Evolutionary conservation across 2,329 filamentous ascomycete genomes (phyloP).

Genomic region (Triangularia setosa): DNA sequence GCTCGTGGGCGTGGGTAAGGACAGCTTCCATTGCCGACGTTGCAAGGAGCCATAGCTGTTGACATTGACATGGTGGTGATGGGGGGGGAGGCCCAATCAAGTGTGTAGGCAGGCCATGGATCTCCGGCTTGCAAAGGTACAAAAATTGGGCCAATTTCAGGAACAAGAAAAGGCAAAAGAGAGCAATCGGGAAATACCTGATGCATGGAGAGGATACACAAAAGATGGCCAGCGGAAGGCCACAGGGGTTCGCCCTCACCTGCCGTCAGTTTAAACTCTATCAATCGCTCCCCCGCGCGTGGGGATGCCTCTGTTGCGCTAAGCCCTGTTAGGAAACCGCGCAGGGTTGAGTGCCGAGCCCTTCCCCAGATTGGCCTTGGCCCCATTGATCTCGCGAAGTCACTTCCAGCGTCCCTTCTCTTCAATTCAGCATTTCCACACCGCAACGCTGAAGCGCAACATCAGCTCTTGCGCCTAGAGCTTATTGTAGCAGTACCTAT

Average conservation of each 20-base stretch:
- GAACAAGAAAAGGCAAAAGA: background rate
- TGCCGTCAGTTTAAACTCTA: constrained; percentile 23
- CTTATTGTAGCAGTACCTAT: constrained; percentile 9
- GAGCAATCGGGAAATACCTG: background rate
- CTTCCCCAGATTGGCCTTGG: background rate
- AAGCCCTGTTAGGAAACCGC: constrained; percentile 20
- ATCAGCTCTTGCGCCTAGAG: background rate
- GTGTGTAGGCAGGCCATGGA: background rate
- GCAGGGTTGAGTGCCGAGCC: constrained; percentile 18
- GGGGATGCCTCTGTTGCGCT: constrained; percentile 2
- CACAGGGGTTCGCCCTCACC: background rate
- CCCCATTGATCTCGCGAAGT: no score
- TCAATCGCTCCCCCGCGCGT: constrained; percentile 2
- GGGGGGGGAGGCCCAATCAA: background rate
- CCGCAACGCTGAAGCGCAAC: no score
- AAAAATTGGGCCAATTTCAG: constrained; percentile 1
- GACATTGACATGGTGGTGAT: background rate
- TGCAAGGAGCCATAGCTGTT: background rate
- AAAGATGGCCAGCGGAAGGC: background rate
- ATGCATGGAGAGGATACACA: background rate
- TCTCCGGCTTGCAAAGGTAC: background rate
- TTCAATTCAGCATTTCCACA: background rate
- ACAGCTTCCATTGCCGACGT: background rate
- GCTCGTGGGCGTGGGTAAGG: background rate
- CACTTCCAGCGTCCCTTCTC: background rate